A percentile compares a stretch with the other conserved stretches of the same genome.
phyloP scores from a whole-genome alignment of 371 early-diverging fungal species.

The Apophysomyces ossiformis region DNA sequence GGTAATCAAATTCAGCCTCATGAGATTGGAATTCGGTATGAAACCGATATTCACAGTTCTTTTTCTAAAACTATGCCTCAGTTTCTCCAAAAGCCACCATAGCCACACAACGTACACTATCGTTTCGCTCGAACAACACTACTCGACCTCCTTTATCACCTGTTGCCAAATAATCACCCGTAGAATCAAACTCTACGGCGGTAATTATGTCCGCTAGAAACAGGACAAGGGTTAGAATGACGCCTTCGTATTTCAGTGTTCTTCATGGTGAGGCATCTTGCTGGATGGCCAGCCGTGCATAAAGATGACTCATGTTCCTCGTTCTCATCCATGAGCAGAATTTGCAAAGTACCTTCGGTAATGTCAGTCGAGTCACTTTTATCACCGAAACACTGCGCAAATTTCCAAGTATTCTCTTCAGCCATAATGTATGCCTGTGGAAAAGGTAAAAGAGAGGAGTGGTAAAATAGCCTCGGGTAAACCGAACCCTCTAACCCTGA shows the following conservation, averaged over 20 bases:
- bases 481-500: too few relatives aligned
- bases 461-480: too few relatives aligned
- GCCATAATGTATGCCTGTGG: constrained; percentile 26
- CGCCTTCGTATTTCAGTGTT: background rate
- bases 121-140: constrained; percentile 89
- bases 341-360: constrained; percentile 83
- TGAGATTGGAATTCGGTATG: constrained; percentile 95
- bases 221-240: background rate
- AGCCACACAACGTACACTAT: constrained; percentile 64
- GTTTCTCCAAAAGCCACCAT: background rate
- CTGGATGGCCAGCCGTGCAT: constrained; percentile 4
- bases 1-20: constrained; percentile 95
- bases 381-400: constrained; percentile 99
- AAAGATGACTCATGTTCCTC: constrained; percentile 3
- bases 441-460: too few relatives aligned
- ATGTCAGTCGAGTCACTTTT: constrained; percentile 98
- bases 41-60: constrained; percentile 91
- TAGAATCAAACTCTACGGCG: constrained; percentile 91
- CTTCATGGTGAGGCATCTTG: background rate
- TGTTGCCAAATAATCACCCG: constrained; percentile 91
- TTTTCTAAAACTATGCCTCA: constrained; percentile 64
- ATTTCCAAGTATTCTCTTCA: constrained; percentile 85
- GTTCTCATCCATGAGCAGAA: background rate
- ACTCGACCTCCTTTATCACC: constrained; percentile 94
- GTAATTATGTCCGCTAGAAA: constrained; percentile 89